These are phyloP conservation scores for Pythium folliculosum DNA, from an alignment of 352 stramenopile genomes.

Conservation along the genomic window DNA sequence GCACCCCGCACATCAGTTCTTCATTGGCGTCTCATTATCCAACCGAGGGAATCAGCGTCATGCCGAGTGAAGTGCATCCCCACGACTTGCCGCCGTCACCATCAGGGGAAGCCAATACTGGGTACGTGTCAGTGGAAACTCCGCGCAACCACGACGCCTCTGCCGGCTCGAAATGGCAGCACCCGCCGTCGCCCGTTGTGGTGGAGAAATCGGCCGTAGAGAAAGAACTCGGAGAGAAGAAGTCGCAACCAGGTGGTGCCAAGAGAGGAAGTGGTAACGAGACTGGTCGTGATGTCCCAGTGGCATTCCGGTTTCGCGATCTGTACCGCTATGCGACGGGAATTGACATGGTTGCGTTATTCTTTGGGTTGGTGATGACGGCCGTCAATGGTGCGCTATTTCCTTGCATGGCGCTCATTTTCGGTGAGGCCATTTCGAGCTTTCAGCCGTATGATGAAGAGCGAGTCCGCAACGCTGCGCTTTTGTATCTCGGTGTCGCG, in stretches of 20 bases:
- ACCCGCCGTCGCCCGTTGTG: slow-evolving; percentile 12
- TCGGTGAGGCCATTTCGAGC: slow-evolving; percentile 35
- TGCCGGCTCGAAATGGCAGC: slow-evolving; percentile 5
- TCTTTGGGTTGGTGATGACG: slow-evolving; percentile 30
- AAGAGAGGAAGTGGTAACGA: neutral
- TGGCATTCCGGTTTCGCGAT: slow-evolving; percentile 29
- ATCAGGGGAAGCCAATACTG: neutral
- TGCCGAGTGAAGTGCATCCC: slow-evolving; percentile 26
- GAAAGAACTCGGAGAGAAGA: slow-evolving; percentile 6
- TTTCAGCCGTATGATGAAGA: slow-evolving; percentile 32
- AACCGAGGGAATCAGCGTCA: neutral
- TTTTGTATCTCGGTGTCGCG: slow-evolving; percentile 24
- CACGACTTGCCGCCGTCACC: slow-evolving; percentile 9
- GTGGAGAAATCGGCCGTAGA: slow-evolving; percentile 8
- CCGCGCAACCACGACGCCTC: neutral
- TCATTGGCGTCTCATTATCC: neutral
- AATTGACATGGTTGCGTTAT: slow-evolving; percentile 29
- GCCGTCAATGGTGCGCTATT: slow-evolving; percentile 37
- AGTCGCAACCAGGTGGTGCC: neutral
- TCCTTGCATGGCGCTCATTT: slow-evolving; percentile 45
- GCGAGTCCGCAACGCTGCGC: slow-evolving; percentile 22
- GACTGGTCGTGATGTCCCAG: neutral
- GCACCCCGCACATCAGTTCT: neutral
- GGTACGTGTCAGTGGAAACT: slow-evolving; percentile 19
- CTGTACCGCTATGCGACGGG: slow-evolving; percentile 32